These are phyloP conservation scores for Aspergillus sergii DNA, from an alignment of 2,329 filamentous ascomycete genomes.

Conservation along the genomic window DNA sequence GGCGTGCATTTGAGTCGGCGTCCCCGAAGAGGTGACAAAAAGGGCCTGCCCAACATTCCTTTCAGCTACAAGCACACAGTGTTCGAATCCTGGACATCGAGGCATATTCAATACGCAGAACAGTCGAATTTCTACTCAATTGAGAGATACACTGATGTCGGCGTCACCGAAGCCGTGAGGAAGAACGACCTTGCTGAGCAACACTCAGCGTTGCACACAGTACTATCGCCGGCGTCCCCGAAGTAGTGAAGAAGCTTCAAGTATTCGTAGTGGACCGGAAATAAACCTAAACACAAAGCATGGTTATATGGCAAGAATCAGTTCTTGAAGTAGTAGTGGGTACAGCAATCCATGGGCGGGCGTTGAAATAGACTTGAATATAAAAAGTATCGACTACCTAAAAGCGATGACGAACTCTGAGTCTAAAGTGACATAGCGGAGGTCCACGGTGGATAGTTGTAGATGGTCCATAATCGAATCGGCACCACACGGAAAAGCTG, in stretches of 20 bases:
- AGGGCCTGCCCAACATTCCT: neutral
- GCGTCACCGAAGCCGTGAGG: too few relatives aligned
- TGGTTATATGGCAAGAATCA: neutral
- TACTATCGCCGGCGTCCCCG: neutral
- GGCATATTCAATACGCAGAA: too few relatives aligned
- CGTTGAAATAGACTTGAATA: too few relatives aligned
- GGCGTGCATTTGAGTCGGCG: neutral
- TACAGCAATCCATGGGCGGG: neutral
- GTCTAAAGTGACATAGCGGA: neutral
- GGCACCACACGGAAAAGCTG: neutral
- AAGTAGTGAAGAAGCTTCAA: neutral
- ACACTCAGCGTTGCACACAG: neutral
- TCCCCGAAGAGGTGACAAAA: neutral
- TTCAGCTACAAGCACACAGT: too few relatives aligned
- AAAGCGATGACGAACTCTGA: neutral
- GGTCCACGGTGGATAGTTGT: too few relatives aligned
- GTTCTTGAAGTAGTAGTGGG: neutral
- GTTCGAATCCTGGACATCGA: too few relatives aligned
- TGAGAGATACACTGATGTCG: too few relatives aligned
- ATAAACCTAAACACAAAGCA: neutral
- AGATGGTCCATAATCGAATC: neutral
- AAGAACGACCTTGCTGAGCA: neutral
- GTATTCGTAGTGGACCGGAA: neutral
- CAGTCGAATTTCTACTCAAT: too few relatives aligned
- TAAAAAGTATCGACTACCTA: too few relatives aligned